A percentile compares a stretch with the other conserved stretches of the same genome.
Evolutionary conservation across 176 grass and related monocot species (phyloP).

Genomic region (Juncus inflexus): DNA sequence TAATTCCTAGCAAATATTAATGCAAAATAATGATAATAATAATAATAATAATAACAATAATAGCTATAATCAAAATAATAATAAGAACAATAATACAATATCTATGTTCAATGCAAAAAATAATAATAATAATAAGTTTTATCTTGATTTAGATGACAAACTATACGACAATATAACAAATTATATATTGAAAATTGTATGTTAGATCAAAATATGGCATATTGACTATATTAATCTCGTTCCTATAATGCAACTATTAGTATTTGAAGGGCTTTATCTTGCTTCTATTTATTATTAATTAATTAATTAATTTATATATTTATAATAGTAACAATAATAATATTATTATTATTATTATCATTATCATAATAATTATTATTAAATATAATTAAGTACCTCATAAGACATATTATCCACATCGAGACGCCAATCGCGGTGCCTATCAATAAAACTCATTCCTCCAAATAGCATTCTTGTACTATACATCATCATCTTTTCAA

Average conservation of each 20-base stretch:
- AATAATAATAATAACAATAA: no score
- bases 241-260: no score
- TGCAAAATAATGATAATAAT: background rate
- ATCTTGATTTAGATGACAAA: no score
- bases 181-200: no score
- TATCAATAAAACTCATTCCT: constrained; percentile 64
- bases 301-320: background rate
- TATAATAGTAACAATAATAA: no score
- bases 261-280: background rate
- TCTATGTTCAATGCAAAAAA: no score
- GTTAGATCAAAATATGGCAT: background rate
- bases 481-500: constrained; percentile 76
- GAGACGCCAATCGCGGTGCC: constrained; percentile 78
- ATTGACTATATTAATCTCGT: no score
- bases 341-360: background rate
- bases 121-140: no score
- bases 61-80: no score
- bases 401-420: constrained; percentile 97
- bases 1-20: constrained; percentile 49
- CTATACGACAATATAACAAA: no score
- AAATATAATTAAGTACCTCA: constrained; percentile 42
- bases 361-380: background rate
- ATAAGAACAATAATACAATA: no score
- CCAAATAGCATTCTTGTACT: constrained; percentile 57
- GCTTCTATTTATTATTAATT: background rate